Base-by-base conservation (phyloP, 2,329 filamentous ascomycete genomes). In the Ophiognomonia clavigignenti-juglandacearum region DNA sequence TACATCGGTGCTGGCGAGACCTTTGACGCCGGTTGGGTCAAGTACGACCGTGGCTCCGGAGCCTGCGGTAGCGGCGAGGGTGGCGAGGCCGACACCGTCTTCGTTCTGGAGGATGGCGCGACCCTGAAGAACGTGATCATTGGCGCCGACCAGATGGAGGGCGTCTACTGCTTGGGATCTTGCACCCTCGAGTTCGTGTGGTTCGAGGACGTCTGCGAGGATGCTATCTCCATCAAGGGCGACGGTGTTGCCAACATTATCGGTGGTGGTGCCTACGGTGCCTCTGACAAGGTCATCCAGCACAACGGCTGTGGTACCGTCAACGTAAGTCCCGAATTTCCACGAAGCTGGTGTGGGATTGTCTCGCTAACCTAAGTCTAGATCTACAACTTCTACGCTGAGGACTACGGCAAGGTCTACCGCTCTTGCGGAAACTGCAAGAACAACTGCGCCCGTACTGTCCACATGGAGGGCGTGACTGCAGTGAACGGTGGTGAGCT, bases 51-150 rank as follows among this genome's bases (percentile, higher is more conserved):
- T 23, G 47, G 52, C 8, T 36, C 45, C 6, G 27, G 20, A 23
- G 56, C 54, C 48, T 41, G 40, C 16, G 54, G 42, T 19, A 54
- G 56, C 34, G 20, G 6, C 1, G 53, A 56, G 43, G 52, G 51
- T 18, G 60, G 59, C 16, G 59, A 62, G n/a, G 47, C 52, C 22
- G 61, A 71, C 52, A 71, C 74, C 23, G 71, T 77, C 51, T 78
- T 78, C 67, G 62, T 71, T 45, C 61, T 78, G 42, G 64, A 70
- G 57, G 63, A 70, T 37, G 74, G 74, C 32, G 74, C 67, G n/a
- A 72, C 67, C 19, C 61, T 77, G 16, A 70, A 64, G 55, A 76
- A 77, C 56, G 72, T 71, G 54, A 73, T 77, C 55, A 73, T 77
- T 43, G 73, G 74, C 13, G 64, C 67, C 13, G 67, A 71, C 53